Percentiles rank a stretch among this genome's conserved stretches.
Conservation (phyloP, 345 rosid genomes). For the Brassica napus region DNA sequence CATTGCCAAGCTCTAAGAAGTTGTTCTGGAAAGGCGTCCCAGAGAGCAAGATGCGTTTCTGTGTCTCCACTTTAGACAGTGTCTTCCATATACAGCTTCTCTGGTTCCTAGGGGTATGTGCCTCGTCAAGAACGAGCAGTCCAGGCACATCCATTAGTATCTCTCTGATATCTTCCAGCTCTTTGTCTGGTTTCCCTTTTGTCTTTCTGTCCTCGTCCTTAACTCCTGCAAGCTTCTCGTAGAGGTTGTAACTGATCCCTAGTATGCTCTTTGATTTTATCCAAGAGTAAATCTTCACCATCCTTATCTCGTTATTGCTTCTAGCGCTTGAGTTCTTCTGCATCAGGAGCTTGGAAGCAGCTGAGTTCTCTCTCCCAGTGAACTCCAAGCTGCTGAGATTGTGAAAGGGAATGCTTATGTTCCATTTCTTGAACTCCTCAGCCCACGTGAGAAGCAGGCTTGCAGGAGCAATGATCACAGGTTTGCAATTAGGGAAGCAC, state of each 20-base stretch:
- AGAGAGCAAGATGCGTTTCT: conserved; percentile 67
- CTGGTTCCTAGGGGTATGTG: conserved; percentile 74
- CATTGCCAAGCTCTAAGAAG: conserved; percentile 60
- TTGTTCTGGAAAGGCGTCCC: conserved; percentile 93
- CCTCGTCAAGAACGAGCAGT: conserved; percentile 71
- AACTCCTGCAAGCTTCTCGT: conserved; percentile 55
- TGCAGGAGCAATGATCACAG: conserved; percentile 72
- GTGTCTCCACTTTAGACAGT: conserved; percentile 51
- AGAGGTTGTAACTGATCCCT: conserved; percentile 62
- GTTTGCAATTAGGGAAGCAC: conserved; percentile 54
- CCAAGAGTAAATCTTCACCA: conserved; percentile 73
- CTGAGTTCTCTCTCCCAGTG: conserved; percentile 46
- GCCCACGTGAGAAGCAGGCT: conserved; percentile 84
- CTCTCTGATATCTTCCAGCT: conserved; percentile 40
- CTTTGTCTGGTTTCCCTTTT: conserved; percentile 10
- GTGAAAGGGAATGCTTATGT: conserved; percentile 54
- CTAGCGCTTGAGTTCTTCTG: conserved; percentile 5
- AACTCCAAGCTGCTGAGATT: conserved; percentile 54
- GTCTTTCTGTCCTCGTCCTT: conserved; percentile 31
- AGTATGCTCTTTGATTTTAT: conserved; percentile 51
- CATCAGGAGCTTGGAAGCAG: conserved; percentile 32
- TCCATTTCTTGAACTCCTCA: conserved; percentile 75
- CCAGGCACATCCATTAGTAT: conserved; percentile 52
- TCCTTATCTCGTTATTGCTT: conserved; percentile 32
- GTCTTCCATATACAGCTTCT: conserved; percentile 60